Base-by-base conservation (phyloP, 768 basidiomycete species). In the Trametes cingulata region DNA sequence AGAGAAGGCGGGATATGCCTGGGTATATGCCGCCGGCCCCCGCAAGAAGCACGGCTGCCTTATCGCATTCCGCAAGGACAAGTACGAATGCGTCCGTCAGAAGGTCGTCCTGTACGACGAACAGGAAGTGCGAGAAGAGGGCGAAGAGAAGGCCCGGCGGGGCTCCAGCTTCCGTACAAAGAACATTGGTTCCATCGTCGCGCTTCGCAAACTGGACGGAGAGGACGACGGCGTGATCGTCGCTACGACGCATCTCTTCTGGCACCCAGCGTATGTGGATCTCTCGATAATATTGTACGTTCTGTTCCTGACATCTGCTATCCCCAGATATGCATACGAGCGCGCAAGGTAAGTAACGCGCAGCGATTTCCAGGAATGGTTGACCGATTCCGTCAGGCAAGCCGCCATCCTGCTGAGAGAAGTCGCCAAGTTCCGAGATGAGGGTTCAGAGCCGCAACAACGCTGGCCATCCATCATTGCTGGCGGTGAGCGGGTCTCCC, bases 201-300 rank as follows among this genome's bases (percentile, higher is more conserved):
- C 88, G 0, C 75, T 98, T 52, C 76, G 78, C 64, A 75, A 75
- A 45, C 70, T 75, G 6, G 74, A 72, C 9, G 65, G 77, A 15
- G 66, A 74, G 25, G 59, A 68, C 7, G 74, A 77, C 39, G 92
- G 94, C 4, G 72, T 93, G 35, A 75, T 96, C 40, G 75, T 95
- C 14, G 92, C 85, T 2, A 97, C 95, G 0, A 95, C 95, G 0
- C 95, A 98, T 76, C 77, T 96, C 22, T 98, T 97, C 73, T 98
- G 95, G 95, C 94, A 96, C 74, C 94, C 94, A 6, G 82, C 81
- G 86, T 93, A 73, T 58, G 82, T 76, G 10, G n/a, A 35, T 25
- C 12, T 49, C 3, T 63, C 42, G 10, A 33, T 33, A 33, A 10
- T 33, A 36, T n/a, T 20, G 6, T 53, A 13, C 12, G 24, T 20